Conservation (phyloP, 768 basidiomycete genomes). For the Pisolithus tinctorius region DNA sequence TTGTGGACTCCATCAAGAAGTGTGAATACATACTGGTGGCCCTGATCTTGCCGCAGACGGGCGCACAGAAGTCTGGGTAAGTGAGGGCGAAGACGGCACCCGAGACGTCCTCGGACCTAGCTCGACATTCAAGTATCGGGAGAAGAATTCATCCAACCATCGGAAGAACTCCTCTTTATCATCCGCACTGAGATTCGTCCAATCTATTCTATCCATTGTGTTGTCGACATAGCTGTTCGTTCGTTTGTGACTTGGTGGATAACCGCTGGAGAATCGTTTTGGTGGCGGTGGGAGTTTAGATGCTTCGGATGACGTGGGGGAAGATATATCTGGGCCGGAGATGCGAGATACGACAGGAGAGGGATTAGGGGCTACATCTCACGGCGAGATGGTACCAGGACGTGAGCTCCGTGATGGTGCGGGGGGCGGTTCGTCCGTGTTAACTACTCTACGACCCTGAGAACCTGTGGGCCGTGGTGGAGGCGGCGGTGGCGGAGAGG, state of each 20-base stretch:
- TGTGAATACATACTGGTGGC: slow-evolving; percentile 13
- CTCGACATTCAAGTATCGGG: slow-evolving; percentile 31
- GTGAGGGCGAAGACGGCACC: neutral
- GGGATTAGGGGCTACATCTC: neutral
- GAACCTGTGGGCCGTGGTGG: slow-evolving; percentile 19
- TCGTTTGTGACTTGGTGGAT: slow-evolving; percentile 11
- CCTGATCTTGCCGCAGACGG: neutral
- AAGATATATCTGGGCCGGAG: slow-evolving; percentile 9
- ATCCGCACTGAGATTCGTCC: slow-evolving; percentile 57
- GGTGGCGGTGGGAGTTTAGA: slow-evolving; percentile 22
- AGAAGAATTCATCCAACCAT: slow-evolving; percentile 82
- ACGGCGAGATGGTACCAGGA: neutral
- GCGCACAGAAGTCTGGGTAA: neutral
- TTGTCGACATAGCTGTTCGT: neutral
- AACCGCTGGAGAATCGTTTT: slow-evolving; percentile 20
- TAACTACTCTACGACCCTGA: neutral
- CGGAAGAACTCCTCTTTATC: slow-evolving; percentile 70
- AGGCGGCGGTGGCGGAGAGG: slow-evolving; percentile 12
- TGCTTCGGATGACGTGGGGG: slow-evolving; percentile 1
- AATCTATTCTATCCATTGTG: slow-evolving; percentile 41
- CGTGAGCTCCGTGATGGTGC: neutral
- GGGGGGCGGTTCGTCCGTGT: neutral
- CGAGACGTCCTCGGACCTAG: slow-evolving; percentile 9
- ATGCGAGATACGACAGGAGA: slow-evolving; percentile 12
- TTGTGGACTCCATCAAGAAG: neutral